Evolutionary conservation across 1,139 yeast species (phyloP).

Genomic region (Petasospora fabianii): DNA sequence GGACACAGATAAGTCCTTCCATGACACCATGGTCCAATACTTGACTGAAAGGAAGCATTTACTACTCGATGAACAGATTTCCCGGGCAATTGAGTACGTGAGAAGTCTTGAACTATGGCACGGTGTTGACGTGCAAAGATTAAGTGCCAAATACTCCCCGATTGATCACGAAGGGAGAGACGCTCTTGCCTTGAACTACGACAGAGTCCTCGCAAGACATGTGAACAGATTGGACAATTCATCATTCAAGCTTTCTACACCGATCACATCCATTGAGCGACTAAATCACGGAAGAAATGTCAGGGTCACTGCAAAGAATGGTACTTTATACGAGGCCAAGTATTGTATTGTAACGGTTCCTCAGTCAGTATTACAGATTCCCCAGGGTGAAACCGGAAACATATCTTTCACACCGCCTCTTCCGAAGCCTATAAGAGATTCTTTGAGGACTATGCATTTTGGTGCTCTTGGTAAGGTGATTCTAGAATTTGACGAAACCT

Average conservation of each 20-base stretch:
- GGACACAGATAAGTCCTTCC: constrained; percentile 45
- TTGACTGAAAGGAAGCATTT: constrained; percentile 43
- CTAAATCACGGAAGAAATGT: constrained; percentile 21
- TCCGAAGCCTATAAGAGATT: constrained; percentile 42
- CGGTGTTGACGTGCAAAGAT: constrained; percentile 62
- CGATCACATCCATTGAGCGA: constrained; percentile 43
- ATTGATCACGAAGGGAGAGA: constrained; percentile 75
- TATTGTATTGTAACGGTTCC: constrained; percentile 73
- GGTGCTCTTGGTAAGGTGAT: constrained; percentile 77
- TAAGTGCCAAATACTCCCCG: constrained; percentile 64
- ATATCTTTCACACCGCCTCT: constrained; percentile 60
- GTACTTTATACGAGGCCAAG: constrained; percentile 37
- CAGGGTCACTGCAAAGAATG: constrained; percentile 28
- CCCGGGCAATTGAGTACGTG: constrained; percentile 46
- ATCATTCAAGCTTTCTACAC: constrained; percentile 40
- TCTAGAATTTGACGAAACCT: constrained; percentile 61
- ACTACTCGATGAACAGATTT: constrained; percentile 49
- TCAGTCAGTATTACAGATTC: constrained; percentile 53
- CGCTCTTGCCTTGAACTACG: constrained; percentile 57
- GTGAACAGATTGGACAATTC: constrained; percentile 37
- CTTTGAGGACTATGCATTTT: constrained; percentile 52
- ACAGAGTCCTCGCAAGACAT: constrained; percentile 45
- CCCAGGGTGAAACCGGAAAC: constrained; percentile 32
- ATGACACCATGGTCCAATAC: constrained; percentile 45
- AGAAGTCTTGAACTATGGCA: constrained; percentile 73